Percentiles rank a stretch among this genome's conserved stretches.
Conservation (phyloP, 768 basidiomycete genomes). For the Sutorius australiensis region DNA sequence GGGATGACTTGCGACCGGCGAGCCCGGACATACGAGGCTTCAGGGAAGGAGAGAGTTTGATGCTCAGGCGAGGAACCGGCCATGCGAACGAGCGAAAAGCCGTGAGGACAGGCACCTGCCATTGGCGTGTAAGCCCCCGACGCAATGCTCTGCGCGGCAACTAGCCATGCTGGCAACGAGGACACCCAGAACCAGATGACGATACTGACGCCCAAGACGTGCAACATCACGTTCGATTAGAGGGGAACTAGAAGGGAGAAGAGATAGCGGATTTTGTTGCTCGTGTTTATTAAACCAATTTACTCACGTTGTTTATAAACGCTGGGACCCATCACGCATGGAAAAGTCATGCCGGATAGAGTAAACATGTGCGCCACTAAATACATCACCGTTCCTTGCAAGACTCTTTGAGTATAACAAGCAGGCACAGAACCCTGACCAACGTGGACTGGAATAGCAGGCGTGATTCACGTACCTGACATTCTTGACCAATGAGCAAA, state of each 20-base stretch:
- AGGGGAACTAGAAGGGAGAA: not conserved
- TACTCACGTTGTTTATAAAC: not conserved
- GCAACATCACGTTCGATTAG: not conserved
- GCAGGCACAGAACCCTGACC: not conserved
- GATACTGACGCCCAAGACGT: not conserved
- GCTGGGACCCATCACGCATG: not conserved
- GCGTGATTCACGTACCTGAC: not conserved
- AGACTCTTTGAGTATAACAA: not conserved
- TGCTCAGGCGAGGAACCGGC: conserved; percentile 16
- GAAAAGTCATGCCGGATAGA: not conserved
- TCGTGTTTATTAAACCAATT: not conserved
- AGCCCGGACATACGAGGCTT: conserved; percentile 35
- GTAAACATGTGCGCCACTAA: not conserved
- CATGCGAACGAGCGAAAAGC: conserved; percentile 30
- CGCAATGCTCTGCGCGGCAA: conserved; percentile 21
- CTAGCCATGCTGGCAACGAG: conserved; percentile 2
- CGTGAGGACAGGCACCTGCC: conserved; percentile 17
- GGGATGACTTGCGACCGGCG: conserved; percentile 37
- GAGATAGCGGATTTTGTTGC: not conserved
- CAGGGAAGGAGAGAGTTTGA: conserved; percentile 36
- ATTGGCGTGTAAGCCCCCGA: conserved; percentile 26
- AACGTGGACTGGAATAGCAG: not conserved
- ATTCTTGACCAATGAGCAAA: not conserved
- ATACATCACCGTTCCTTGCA: not conserved
- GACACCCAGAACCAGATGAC: conserved; percentile 13